A percentile compares a stretch with the other conserved stretches of the same genome.
Conservation (phyloP, 2,329 filamentous ascomycete species). For the Hypoxylon sp. region DNA sequence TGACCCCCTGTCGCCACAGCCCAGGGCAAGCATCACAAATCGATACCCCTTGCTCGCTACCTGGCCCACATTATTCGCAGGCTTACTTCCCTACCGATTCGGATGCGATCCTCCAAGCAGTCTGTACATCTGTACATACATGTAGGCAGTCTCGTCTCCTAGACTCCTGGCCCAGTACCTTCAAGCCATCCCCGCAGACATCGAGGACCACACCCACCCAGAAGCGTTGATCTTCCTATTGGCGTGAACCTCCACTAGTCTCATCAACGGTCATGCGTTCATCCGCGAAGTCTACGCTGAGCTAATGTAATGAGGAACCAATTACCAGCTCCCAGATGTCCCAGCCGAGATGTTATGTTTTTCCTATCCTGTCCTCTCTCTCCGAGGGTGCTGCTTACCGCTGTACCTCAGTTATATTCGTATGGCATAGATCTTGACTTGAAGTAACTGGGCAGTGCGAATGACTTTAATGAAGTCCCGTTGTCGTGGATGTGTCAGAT, state of each 20-base stretch:
- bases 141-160: conserved; percentile 28
- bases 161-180: conserved; percentile 33
- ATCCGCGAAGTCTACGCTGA: conserved; percentile 62
- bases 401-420: conserved; percentile 44
- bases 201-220: conserved; percentile 53
- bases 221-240: conserved; percentile 54
- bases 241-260: conserved; percentile 54
- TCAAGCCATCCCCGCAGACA: conserved; percentile 51
- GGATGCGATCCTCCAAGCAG: conserved; percentile 51
- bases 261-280: conserved; percentile 67
- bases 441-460: conserved; percentile 31
- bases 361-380: conserved; percentile 51
- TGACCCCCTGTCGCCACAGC: conserved; percentile 47
- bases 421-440: conserved; percentile 25
- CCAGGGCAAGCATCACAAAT: conserved; percentile 50
- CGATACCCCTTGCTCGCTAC: conserved; percentile 51
- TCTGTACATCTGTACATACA: conserved; percentile 38
- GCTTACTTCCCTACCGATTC: conserved; percentile 53
- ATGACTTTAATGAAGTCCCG: conserved; percentile 24
- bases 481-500: conserved; percentile 45
- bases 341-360: conserved; percentile 59
- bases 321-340: conserved; percentile 56
- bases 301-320: conserved; percentile 61
- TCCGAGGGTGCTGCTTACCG: conserved; percentile 49
- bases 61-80: conserved; percentile 49